Percentiles rank a stretch among this genome's conserved stretches.
phyloP scores from a whole-genome alignment of 2,329 filamentous ascomycete species.

The Aspergillus intermedius region DNA sequence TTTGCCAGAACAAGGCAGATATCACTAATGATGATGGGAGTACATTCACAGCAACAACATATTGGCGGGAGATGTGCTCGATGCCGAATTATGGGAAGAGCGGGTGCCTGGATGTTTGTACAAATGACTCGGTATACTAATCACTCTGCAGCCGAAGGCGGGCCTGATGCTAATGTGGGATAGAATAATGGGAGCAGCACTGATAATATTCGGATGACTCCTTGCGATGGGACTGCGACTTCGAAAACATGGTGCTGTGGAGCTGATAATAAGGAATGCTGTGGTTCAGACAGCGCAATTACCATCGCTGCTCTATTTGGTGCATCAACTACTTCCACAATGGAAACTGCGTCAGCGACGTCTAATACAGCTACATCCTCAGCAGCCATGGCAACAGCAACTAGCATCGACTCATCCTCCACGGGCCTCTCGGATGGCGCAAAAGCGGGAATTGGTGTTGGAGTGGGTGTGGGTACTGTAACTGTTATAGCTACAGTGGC shows the following conservation, averaged over 20 bases:
- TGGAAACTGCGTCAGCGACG: no score
- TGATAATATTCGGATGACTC: neutral
- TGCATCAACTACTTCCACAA: no score
- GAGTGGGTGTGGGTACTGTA: neutral
- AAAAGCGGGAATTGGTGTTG: neutral
- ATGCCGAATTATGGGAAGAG: no score
- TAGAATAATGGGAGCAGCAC: neutral
- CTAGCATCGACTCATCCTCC: neutral
- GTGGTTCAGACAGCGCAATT: neutral
- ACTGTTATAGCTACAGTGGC: neutral
- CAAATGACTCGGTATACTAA: no score
- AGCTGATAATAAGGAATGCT: neutral
- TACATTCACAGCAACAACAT: no score
- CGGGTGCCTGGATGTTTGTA: no score
- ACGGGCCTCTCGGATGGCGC: neutral
- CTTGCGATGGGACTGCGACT: no score
- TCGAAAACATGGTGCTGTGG: no score
- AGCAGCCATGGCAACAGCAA: no score
- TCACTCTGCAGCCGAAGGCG: neutral
- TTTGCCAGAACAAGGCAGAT: neutral
- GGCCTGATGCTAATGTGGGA: neutral
- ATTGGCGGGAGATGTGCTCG: no score
- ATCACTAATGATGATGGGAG: no score
- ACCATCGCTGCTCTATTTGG: neutral
- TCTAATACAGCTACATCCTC: no score